Evolutionary conservation across 1,284 basidiomycete genomes (phyloP).

Genomic region (Rhodofomes roseus): DNA sequence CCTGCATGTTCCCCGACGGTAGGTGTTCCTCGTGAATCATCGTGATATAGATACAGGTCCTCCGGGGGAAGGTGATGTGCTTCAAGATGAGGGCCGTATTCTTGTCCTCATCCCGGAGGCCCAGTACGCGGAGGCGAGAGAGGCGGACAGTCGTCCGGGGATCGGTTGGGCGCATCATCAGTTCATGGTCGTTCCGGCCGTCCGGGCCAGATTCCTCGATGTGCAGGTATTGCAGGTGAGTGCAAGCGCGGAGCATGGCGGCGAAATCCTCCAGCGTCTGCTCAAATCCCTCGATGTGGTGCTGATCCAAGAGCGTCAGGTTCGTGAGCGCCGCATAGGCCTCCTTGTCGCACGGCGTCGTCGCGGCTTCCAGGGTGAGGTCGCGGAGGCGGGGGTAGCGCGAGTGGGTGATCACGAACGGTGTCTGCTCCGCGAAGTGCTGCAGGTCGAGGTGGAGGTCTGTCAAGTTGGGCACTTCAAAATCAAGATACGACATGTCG

Average conservation of each 20-base stretch:
- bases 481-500: not conserved
- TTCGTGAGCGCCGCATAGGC: not conserved
- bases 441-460: not conserved
- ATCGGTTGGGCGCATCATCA: not conserved
- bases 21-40: not conserved
- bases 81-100: not conserved
- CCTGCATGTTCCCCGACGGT: not conserved
- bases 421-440: not conserved
- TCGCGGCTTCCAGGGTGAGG: not conserved
- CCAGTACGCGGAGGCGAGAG: not conserved
- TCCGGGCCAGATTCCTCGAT: not conserved
- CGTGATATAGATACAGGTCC: not conserved
- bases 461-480: not conserved
- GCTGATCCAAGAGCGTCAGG: not conserved
- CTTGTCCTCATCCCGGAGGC: not conserved
- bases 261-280: not conserved
- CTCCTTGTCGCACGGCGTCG: not conserved
- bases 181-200: not conserved
- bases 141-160: not conserved
- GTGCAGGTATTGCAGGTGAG: not conserved
- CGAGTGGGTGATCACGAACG: not conserved
- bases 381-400: not conserved
- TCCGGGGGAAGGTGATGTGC: not conserved
- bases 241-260: not conserved
- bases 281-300: not conserved